A percentile compares a stretch with the other conserved stretches of the same genome.
Evolutionary conservation across 164 flowering plant genomes (phyloP).

Genomic region (Brasenia schreberi): DNA sequence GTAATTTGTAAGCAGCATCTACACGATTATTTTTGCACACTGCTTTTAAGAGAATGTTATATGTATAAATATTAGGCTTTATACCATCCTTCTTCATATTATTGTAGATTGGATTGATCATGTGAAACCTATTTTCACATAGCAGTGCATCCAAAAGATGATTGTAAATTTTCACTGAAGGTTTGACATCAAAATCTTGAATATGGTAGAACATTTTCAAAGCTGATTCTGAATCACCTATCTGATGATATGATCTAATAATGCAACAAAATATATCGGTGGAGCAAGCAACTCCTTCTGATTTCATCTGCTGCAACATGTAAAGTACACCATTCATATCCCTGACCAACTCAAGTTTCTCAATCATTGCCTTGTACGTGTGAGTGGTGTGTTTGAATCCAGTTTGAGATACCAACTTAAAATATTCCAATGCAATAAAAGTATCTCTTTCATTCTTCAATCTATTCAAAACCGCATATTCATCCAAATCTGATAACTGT

Average conservation of each 20-base stretch:
- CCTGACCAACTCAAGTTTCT: slow-evolving; percentile 38
- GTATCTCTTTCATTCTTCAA: slow-evolving; percentile 33
- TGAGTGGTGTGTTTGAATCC: slow-evolving; percentile 53
- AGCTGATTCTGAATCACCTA: slow-evolving; percentile 49
- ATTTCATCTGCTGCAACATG: slow-evolving; percentile 72
- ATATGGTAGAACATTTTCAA: slow-evolving; percentile 65
- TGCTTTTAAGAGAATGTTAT: slow-evolving; percentile 76
- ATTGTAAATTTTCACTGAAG: slow-evolving; percentile 71
- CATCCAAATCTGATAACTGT: slow-evolving; percentile 13
- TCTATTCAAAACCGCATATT: slow-evolving; percentile 34
- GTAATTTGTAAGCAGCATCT: slow-evolving; percentile 56
- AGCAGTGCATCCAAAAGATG: slow-evolving; percentile 68
- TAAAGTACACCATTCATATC: slow-evolving; percentile 59
- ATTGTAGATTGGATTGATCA: slow-evolving; percentile 49
- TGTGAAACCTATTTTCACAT: slow-evolving; percentile 46
- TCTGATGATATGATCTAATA: slow-evolving; percentile 32
- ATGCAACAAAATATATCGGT: slow-evolving; percentile 51
- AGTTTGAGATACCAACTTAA: slow-evolving; percentile 42
- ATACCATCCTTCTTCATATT: slow-evolving; percentile 76
- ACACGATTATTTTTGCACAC: slow-evolving; percentile 63
- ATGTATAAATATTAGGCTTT: slow-evolving; percentile 68
- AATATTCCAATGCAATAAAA: slow-evolving; percentile 41
- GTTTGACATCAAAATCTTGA: slow-evolving; percentile 55
- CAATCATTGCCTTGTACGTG: slow-evolving; percentile 57
- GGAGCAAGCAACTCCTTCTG: slow-evolving; percentile 47